A percentile compares a stretch with the other conserved stretches of the same genome.
phyloP scores from a whole-genome alignment of 805 yeast species.

The Debaryomyces prosopidis region DNA sequence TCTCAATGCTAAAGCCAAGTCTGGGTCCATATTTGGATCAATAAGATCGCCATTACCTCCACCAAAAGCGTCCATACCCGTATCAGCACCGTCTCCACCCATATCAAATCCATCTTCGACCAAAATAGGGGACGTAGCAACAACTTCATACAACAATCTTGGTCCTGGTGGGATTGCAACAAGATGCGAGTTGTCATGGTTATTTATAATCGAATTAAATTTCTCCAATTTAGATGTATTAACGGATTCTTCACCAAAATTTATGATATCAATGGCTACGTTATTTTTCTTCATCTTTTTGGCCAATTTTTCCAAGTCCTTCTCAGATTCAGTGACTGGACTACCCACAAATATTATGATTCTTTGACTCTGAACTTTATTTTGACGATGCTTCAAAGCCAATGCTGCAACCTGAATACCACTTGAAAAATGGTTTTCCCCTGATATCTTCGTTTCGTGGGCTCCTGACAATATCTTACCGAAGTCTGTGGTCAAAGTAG shows the following conservation, averaged over 20 bases:
- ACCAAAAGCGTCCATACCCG: slow-evolving; percentile 44
- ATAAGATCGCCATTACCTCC: slow-evolving; percentile 42
- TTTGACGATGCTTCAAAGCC: slow-evolving; percentile 94
- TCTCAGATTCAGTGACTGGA: slow-evolving; percentile 69
- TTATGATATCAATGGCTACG: slow-evolving; percentile 84
- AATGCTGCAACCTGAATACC: slow-evolving; percentile 89
- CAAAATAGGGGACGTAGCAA: slow-evolving; percentile 75
- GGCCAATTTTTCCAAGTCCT: slow-evolving; percentile 79
- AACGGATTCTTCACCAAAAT: slow-evolving; percentile 83
- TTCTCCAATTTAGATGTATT: slow-evolving; percentile 80
- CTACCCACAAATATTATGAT: slow-evolving; percentile 87
- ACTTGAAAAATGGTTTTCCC: slow-evolving; percentile 65
- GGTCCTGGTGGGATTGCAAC: slow-evolving; percentile 90
- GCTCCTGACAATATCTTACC: slow-evolving; percentile 84
- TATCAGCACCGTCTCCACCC: slow-evolving; percentile 43
- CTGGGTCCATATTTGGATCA: slow-evolving; percentile 95
- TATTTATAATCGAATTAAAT: slow-evolving; percentile 72
- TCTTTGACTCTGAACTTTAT: slow-evolving; percentile 88
- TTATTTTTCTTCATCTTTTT: slow-evolving; percentile 92
- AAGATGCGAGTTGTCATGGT: slow-evolving; percentile 76
- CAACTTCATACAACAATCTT: slow-evolving; percentile 75
- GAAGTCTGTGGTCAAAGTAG: slow-evolving; percentile 82
- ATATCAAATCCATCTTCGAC: slow-evolving; percentile 60
- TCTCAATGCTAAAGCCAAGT: slow-evolving; percentile 92
- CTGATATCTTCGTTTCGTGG: slow-evolving; percentile 74